Base-by-base conservation (phyloP, 31 red algal genomes). In the Bonnemaisonia californica region DNA sequence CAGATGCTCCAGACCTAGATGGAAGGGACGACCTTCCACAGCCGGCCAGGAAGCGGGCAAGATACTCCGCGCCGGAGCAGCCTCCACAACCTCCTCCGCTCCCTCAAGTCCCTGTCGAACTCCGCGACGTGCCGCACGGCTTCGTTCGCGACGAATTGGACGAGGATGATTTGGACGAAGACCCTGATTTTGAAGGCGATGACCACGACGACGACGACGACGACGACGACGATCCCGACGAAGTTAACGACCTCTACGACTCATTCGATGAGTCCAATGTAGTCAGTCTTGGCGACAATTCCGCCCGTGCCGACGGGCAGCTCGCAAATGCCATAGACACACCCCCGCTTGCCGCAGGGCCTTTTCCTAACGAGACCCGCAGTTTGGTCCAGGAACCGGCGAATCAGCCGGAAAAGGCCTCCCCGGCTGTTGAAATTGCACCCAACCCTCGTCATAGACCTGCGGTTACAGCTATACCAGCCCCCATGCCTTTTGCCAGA, bases 151-250 rank as follows among this genome's bases (percentile, higher is more conserved):
- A 62, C 59, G 59, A 62, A 23, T 22, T 62, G 28, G 59, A 62
- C 28, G 59, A 62, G 11, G 59, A 23, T 8, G 59, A 62, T 23
- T 23, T 22, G 59, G n/a, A 62, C 28, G 59, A 76, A n/a, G 82
- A 77, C 27, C 62, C 66, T 19, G 69, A 86, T 36, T 62, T 56
- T 51, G 69, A 84, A 23, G 81, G 56, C 57, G 70, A 76, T 36
- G 71, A 76, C 57, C 62, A 54, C 57, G 69, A 75, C 51, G 59
- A 57, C 35, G 27, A 29, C 38, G 71, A 83, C 27, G 35, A 62
- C 30, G 55, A 62, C 12, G 41, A 83, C 21, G 4, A 22, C 40
- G 35, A 42, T 32, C 9, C 67, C n/a, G n/a, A n/a, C n/a, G 70
- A 74, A 16, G 47, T 54, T 55, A n/a, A 47, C 24, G 41, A 54